phyloP scores from a whole-genome alignment of 441 rosid genomes.

The Euphorbia celastroides region DNA sequence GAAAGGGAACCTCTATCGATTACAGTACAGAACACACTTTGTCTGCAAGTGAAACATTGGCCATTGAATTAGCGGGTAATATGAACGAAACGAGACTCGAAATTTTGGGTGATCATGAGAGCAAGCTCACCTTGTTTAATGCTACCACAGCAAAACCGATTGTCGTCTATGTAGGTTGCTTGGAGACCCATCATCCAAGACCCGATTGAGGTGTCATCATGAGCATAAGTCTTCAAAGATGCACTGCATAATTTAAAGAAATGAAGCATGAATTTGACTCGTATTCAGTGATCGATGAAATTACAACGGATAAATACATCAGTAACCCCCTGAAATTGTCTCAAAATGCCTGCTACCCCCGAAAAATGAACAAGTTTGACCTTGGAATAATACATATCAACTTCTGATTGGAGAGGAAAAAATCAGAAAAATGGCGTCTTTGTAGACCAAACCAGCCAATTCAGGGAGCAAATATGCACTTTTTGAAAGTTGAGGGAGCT shows the following conservation, averaged over 20 bases:
- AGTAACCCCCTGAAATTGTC: too few species aligned
- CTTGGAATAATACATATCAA: too few species aligned
- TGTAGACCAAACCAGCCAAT: too few species aligned
- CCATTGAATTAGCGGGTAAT: background rate
- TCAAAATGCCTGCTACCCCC: too few species aligned
- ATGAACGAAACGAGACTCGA: background rate
- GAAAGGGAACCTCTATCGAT: background rate
- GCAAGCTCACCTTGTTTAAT: slow-evolving; percentile 66
- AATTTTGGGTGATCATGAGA: background rate
- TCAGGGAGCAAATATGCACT: too few species aligned
- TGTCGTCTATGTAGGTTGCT: slow-evolving; percentile 85
- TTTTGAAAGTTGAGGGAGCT: too few species aligned
- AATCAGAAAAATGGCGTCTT: too few species aligned
- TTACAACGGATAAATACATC: too few species aligned
- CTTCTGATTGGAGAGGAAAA: too few species aligned
- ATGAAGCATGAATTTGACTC: background rate
- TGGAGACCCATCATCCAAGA: slow-evolving; percentile 98
- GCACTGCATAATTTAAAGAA: slow-evolving; percentile 47
- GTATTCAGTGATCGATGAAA: background rate
- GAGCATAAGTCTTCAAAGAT: slow-evolving; percentile 76
- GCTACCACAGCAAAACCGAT: slow-evolving; percentile 83
- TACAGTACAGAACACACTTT: slow-evolving; percentile 80
- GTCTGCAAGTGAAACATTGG: slow-evolving; percentile 44
- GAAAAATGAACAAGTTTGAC: too few species aligned
- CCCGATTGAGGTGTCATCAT: slow-evolving; percentile 81